A percentile compares a stretch with the other conserved stretches of the same genome.
phyloP scores from a whole-genome alignment of 2,329 filamentous ascomycete genomes.

The Hymenoscyphus infarciens region DNA sequence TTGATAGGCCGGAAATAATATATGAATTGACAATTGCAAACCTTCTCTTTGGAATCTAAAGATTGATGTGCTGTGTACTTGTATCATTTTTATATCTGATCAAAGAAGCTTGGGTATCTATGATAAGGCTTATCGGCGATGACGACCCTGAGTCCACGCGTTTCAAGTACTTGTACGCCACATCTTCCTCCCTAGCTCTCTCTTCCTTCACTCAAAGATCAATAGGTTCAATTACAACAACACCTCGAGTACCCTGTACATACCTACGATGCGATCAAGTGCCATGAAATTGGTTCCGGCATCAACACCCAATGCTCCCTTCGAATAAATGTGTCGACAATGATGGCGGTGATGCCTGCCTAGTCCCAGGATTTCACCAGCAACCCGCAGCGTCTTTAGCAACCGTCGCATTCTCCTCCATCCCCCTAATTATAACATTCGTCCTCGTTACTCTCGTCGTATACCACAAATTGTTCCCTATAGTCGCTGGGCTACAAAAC shows the following conservation, averaged over 20 bases:
- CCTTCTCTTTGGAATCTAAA: too few species aligned
- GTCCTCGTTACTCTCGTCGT: conserved; percentile 58
- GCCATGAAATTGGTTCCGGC: conserved; percentile 18
- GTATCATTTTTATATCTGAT: background rate
- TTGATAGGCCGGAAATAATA: background rate
- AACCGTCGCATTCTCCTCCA: conserved; percentile 55
- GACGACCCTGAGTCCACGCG: background rate
- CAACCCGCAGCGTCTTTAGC: conserved; percentile 36
- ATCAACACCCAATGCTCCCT: conserved; percentile 29
- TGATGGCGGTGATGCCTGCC: conserved; percentile 24
- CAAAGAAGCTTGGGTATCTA: background rate
- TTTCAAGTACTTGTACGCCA: background rate
- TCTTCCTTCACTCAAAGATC: background rate
- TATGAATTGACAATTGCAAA: background rate
- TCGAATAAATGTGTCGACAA: conserved; percentile 33
- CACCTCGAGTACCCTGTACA: background rate
- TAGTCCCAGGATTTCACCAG: conserved; percentile 14
- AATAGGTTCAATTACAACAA: conserved; percentile 1
- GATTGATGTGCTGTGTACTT: background rate
- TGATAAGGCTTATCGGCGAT: background rate
- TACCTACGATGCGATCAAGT: conserved; percentile 12
- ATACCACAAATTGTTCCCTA: conserved; percentile 66
- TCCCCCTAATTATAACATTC: conserved; percentile 71
- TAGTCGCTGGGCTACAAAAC: conserved; percentile 56
- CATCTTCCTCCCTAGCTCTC: background rate